phyloP scores from a whole-genome alignment of 805 yeast species.

The Ogataea neopini region DNA sequence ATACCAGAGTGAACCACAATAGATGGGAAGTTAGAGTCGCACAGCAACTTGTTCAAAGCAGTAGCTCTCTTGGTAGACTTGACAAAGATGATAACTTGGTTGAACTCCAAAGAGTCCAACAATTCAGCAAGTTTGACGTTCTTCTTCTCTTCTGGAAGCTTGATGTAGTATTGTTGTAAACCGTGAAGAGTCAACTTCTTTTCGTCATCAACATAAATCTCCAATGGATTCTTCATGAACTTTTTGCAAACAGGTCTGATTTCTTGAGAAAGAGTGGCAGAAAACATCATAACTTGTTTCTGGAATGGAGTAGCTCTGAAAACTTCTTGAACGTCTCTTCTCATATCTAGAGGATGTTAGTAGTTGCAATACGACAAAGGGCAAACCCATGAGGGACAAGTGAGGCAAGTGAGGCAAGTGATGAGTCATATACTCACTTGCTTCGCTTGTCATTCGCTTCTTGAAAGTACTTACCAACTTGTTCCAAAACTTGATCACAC shows the following conservation, averaged over 20 bases:
- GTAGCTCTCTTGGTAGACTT: slow-evolving; percentile 89
- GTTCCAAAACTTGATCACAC: slow-evolving; percentile 96
- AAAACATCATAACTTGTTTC: slow-evolving; percentile 99
- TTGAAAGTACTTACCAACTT: slow-evolving; percentile 36
- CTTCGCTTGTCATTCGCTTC: too few relatives aligned
- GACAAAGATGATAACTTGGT: slow-evolving; percentile 97
- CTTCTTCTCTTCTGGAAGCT: slow-evolving; percentile 87
- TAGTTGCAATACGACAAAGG: too few relatives aligned
- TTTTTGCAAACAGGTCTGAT: slow-evolving; percentile 96
- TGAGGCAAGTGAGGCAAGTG: too few relatives aligned
- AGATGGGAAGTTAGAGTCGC: slow-evolving; percentile 94
- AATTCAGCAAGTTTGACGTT: slow-evolving; percentile 90
- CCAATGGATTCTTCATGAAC: slow-evolving; percentile 97
- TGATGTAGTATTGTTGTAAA: slow-evolving; percentile 92
- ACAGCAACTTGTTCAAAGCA: slow-evolving; percentile 83
- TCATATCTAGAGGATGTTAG: slow-evolving; percentile 65
- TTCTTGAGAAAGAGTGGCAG: slow-evolving; percentile 92
- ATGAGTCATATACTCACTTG: too few relatives aligned
- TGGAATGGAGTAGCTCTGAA: slow-evolving; percentile 97
- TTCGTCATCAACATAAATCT: slow-evolving; percentile 96
- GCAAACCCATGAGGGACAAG: too few relatives aligned
- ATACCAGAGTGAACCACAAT: slow-evolving; percentile 95
- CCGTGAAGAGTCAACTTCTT: slow-evolving; percentile 97
- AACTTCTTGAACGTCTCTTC: slow-evolving; percentile 97
- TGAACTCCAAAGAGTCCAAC: slow-evolving; percentile 91